A percentile compares a stretch with the other conserved stretches of the same genome.
These are phyloP conservation scores for Fusarium sororula DNA, from an alignment of 2,329 filamentous ascomycete species.

Conservation along the genomic window DNA sequence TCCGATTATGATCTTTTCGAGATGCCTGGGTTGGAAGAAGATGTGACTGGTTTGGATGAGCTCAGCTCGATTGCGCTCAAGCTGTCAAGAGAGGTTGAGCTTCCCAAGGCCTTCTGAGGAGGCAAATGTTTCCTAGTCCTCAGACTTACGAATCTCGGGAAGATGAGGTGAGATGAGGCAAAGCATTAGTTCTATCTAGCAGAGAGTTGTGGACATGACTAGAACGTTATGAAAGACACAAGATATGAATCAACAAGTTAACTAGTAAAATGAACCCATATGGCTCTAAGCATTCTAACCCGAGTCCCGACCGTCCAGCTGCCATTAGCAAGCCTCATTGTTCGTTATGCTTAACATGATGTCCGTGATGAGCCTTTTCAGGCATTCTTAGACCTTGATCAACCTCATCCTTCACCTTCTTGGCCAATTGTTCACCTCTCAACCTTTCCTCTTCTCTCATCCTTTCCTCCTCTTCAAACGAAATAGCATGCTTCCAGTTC, in stretches of 20 bases:
- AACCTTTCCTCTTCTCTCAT: slow-evolving; percentile 35
- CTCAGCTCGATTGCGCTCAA: slow-evolving; percentile 25
- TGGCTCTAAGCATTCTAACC: neutral
- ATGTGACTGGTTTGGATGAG: slow-evolving; percentile 23
- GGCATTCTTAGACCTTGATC: slow-evolving; percentile 59
- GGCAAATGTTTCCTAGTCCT: neutral
- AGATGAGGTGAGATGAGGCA: neutral
- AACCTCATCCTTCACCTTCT: slow-evolving; percentile 55
- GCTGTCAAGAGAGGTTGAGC: slow-evolving; percentile 28
- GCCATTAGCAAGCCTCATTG: neutral
- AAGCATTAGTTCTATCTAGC: neutral
- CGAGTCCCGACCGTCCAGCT: neutral
- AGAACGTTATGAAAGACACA: neutral
- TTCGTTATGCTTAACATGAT: slow-evolving; percentile 7
- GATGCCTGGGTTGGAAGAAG: slow-evolving; percentile 26
- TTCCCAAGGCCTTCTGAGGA: slow-evolving; percentile 25
- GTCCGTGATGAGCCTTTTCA: slow-evolving; percentile 53
- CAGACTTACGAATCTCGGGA: neutral
- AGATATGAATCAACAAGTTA: neutral
- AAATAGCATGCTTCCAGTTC: slow-evolving; percentile 54
- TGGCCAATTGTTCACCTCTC: slow-evolving; percentile 53
- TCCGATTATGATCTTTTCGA: slow-evolving; percentile 56
- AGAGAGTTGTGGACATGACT: neutral
- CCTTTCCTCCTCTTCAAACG: slow-evolving; percentile 42
- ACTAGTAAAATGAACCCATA: neutral